These are phyloP conservation scores for Cadophora sp. DNA, from an alignment of 2,329 filamentous ascomycete genomes.

Conservation along the genomic window DNA sequence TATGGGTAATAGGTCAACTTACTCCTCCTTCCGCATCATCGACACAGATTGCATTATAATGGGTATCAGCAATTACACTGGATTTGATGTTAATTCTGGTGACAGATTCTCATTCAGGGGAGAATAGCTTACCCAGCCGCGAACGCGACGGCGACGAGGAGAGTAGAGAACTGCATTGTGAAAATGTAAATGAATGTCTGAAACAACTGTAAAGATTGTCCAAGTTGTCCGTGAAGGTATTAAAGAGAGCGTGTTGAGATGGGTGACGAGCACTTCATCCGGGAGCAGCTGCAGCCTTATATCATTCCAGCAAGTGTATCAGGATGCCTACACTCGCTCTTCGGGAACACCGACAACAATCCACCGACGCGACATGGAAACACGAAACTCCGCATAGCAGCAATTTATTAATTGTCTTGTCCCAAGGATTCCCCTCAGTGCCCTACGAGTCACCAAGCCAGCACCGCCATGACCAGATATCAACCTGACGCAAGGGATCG, in stretches of 20 bases:
- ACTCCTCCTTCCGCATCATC: conserved; percentile 18
- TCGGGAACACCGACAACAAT: background rate
- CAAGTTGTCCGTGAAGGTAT: background rate
- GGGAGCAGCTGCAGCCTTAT: background rate
- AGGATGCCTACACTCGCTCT: background rate
- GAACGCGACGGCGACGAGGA: conserved; percentile 19
- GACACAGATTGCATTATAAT: conserved; percentile 31
- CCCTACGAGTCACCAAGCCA: background rate
- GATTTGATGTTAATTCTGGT: background rate
- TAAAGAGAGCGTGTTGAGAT: conserved; percentile 1
- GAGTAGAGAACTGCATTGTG: conserved; percentile 29
- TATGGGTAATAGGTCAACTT: background rate
- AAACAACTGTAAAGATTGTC: background rate
- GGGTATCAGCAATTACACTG: conserved; percentile 36
- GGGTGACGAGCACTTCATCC: background rate
- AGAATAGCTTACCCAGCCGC: conserved; percentile 15
- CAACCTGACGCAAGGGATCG: background rate
- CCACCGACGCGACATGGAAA: background rate
- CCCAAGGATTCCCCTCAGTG: background rate
- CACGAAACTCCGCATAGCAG: conserved; percentile 5
- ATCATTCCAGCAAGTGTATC: background rate
- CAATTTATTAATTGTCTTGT: conserved; percentile 10
- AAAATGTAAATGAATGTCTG: conserved; percentile 6
- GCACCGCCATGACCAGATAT: background rate
- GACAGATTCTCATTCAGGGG: background rate